Conservation (phyloP, 306 rosid genomes). For the Vachellia collinsii region DNA sequence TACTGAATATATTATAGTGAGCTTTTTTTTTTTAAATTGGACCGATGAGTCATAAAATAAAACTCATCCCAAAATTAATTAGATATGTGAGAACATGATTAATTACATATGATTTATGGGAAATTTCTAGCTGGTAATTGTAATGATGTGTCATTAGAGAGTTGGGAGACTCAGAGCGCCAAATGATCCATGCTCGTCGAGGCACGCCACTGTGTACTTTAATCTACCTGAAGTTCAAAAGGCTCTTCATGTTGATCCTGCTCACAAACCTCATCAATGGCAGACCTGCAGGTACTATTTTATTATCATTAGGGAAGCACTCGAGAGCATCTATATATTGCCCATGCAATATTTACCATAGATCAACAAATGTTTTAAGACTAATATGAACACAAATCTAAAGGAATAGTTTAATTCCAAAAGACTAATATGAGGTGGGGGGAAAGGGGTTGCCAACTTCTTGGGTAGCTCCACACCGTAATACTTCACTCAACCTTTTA, state of each 20-base stretch:
- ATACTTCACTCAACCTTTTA: too few relatives aligned
- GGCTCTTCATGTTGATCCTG: conserved; percentile 65
- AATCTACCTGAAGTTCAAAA: conserved; percentile 77
- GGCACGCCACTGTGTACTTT: conserved; percentile 64
- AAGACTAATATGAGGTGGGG: too few relatives aligned
- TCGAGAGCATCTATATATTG: conserved; percentile 18
- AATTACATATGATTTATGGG: not conserved
- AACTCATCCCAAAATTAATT: not conserved
- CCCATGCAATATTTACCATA: not conserved
- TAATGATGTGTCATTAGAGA: conserved; percentile 46
- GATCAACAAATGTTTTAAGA: not conserved
- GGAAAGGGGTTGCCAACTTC: too few relatives aligned
- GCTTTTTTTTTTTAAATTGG: too few relatives aligned
- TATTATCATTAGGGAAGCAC: conserved; percentile 19
- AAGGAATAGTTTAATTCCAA: too few relatives aligned
- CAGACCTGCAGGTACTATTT: conserved; percentile 81
- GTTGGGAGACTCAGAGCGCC: conserved; percentile 55
- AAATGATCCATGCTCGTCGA: conserved; percentile 91
- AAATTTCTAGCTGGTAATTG: conserved; percentile 24
- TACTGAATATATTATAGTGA: too few relatives aligned
- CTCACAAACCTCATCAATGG: conserved; percentile 68
- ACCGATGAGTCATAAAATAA: too few relatives aligned
- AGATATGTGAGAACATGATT: not conserved
- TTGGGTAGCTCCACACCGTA: too few relatives aligned
- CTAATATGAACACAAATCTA: too few relatives aligned